Conservation (phyloP, 1,139 yeast genomes). For the Taphrina wiesneri region DNA sequence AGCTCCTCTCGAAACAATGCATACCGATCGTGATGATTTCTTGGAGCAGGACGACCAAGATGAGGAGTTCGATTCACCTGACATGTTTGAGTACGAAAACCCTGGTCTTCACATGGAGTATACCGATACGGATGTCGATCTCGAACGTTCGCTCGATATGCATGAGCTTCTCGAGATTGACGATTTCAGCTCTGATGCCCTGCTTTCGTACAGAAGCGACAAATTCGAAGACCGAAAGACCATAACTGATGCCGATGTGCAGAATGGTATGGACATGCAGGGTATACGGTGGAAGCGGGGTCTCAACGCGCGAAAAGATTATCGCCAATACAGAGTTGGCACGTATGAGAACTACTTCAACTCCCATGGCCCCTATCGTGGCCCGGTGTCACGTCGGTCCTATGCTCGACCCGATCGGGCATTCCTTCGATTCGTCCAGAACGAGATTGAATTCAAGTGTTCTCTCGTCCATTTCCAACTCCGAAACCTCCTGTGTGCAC, state of each 20-base stretch:
- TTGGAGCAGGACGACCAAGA: conserved; percentile 7
- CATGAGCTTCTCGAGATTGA: conserved; percentile 13
- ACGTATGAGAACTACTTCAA: conserved; percentile 24
- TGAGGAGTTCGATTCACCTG: conserved; percentile 17
- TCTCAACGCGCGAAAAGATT: conserved; percentile 8
- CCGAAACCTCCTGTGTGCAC: conserved; percentile 55
- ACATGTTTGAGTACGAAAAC: conserved; percentile 18
- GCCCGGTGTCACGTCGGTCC: background rate
- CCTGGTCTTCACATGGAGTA: conserved; percentile 14
- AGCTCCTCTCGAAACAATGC: background rate
- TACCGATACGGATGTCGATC: conserved; percentile 20
- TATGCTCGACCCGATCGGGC: background rate
- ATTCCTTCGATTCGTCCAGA: conserved; percentile 17
- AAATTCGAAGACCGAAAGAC: conserved; percentile 4
- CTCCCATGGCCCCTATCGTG: conserved; percentile 7
- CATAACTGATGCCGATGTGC: conserved; percentile 8
- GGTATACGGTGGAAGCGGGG: conserved; percentile 41
- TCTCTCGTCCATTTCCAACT: conserved; percentile 59
- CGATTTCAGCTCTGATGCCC: background rate
- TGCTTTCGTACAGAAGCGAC: conserved; percentile 7
- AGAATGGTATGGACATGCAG: conserved; percentile 27
- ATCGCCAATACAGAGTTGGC: conserved; percentile 3
- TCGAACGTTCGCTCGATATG: conserved; percentile 19
- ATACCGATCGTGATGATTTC: background rate
- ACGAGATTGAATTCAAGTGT: conserved; percentile 10